Evolutionary conservation across 2,329 filamentous ascomycete genomes (phyloP), one percentile per base, ranked within the genome.

Genomic region (Calonectria henricotiae): DNA sequence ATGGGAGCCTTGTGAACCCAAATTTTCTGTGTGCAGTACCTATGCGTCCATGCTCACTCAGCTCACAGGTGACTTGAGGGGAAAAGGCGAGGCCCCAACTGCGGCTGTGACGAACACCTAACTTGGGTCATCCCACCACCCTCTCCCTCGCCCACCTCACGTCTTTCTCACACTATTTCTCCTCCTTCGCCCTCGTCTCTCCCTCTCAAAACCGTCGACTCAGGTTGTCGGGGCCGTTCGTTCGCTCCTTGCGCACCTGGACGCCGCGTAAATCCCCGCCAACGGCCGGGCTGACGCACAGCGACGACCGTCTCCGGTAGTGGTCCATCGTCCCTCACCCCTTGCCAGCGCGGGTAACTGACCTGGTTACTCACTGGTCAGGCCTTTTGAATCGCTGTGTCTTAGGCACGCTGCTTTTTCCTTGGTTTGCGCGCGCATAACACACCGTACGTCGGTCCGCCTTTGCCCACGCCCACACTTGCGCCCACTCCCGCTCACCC

Each of bases 61-160:
- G 37, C 55, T 61, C 61, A 39, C 32, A 51, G 61, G 61, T 49
- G 44, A 63, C 61, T 23, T 47, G 62, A 54, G 62, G 62, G 47
- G 32, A 49, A 64, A 62, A 30, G 15, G 8, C 20, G 47, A 32
- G 23, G 25, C 47, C 47, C 47, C 47, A 23, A 51, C 47, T 43
- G 39, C 55, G 55, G 37, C 30, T 49, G 60, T 47, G 46, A 37
- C 20, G 35, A 64, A 39, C 15, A 35, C 35, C 37, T 54, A 39
- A 51, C 32, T 51, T 39, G 37, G 37, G 62, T 54, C 62, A 64
- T 54, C 62, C 46, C 46, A 49, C 62, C 37, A 54, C 47, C 6
- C 43, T 49, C 35, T 49, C 12, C 62, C 37, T 43, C 27, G 25
- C 35, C 23, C 46, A 49, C 47, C n/a, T 39, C 25, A 49, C 37